These are phyloP conservation scores for Cutaneotrichosporon sp. DNA, from an alignment of 1,284 basidiomycete genomes.

Conservation along the genomic window DNA sequence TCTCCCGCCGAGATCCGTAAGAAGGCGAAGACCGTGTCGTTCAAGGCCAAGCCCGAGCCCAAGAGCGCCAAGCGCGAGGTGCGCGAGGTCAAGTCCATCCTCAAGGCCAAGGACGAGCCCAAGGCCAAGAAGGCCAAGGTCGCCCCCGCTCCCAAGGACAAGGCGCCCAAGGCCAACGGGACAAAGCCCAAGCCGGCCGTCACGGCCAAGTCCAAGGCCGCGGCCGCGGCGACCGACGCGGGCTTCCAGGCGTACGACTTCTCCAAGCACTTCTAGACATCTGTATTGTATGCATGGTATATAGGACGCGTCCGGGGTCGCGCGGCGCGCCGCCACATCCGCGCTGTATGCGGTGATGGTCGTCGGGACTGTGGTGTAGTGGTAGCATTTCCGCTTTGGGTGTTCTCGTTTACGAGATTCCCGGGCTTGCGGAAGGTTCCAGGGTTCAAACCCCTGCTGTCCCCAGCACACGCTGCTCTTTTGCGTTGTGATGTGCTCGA, in stretches of 20 bases:
- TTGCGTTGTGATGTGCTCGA: too few relatives aligned
- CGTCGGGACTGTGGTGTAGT: conserved; percentile 1
- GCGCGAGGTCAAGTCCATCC: conserved; percentile 20
- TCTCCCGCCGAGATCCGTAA: conserved; percentile 21
- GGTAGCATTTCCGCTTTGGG: background rate
- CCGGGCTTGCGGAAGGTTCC: background rate
- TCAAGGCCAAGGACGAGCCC: conserved; percentile 8
- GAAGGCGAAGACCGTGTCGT: conserved; percentile 33
- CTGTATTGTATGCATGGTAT: conserved; percentile 10
- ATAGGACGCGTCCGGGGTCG: background rate
- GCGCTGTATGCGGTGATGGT: background rate
- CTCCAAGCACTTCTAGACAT: conserved; percentile 33
- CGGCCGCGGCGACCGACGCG: background rate
- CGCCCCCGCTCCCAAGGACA: conserved; percentile 12
- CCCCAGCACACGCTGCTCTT: background rate
- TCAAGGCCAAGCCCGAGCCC: conserved; percentile 32
- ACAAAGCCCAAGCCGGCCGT: conserved; percentile 6
- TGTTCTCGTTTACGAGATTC: background rate
- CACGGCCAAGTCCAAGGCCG: conserved; percentile 21
- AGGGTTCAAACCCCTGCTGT: conserved; percentile 2
- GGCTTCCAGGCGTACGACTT: conserved; percentile 36
- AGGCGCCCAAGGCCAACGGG: conserved; percentile 11
- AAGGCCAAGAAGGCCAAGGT: conserved; percentile 22
- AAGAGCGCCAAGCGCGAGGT: conserved; percentile 9
- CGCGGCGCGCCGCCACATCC: background rate